These are phyloP conservation scores for Pseudozyma hubeiensis DNA, from an alignment of 1,284 basidiomycete genomes.

Conservation along the genomic window DNA sequence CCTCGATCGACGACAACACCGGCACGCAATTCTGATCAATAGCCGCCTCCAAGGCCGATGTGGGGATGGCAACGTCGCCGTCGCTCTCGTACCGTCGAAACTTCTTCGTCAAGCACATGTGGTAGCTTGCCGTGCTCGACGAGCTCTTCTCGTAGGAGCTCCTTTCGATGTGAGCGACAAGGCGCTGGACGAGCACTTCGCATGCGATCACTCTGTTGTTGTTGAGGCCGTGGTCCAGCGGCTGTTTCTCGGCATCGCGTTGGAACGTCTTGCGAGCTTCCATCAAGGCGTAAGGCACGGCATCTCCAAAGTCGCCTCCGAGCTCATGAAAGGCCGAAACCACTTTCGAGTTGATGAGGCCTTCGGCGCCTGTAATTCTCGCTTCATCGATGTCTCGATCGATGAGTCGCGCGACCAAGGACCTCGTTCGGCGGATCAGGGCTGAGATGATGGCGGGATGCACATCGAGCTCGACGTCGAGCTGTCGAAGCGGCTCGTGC, in stretches of 20 bases:
- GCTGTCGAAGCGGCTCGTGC: slow-evolving; percentile 32
- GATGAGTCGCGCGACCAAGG: slow-evolving; percentile 50
- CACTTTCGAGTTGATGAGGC: slow-evolving; percentile 43
- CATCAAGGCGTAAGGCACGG: slow-evolving; percentile 55
- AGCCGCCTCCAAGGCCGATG: slow-evolving; percentile 56
- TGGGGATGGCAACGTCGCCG: slow-evolving; percentile 49
- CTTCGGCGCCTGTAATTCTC: slow-evolving; percentile 49
- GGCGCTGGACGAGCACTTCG: slow-evolving; percentile 53
- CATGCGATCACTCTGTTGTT: slow-evolving; percentile 41
- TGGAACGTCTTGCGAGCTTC: slow-evolving; percentile 51
- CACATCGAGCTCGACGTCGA: slow-evolving; percentile 41
- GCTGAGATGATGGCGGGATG: slow-evolving; percentile 52
- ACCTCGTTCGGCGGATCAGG: slow-evolving; percentile 49
- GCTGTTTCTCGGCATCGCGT: slow-evolving; percentile 30
- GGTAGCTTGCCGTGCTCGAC: slow-evolving; percentile 11
- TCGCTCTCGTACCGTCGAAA: slow-evolving; percentile 52
- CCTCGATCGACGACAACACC: slow-evolving; percentile 51
- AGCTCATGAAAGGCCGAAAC: slow-evolving; percentile 51
- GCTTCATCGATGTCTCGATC: slow-evolving; percentile 55
- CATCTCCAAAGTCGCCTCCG: slow-evolving; percentile 58
- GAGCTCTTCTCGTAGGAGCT: slow-evolving; percentile 19
- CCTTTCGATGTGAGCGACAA: slow-evolving; percentile 51
- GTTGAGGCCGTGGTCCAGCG: slow-evolving; percentile 39
- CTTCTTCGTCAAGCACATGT: slow-evolving; percentile 55
- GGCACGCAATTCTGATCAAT: slow-evolving; percentile 56